Percentiles rank a stretch among this genome's conserved stretches.
Conservation (phyloP, 2,329 filamentous ascomycete genomes). For the Ophiostoma perfectum region DNA sequence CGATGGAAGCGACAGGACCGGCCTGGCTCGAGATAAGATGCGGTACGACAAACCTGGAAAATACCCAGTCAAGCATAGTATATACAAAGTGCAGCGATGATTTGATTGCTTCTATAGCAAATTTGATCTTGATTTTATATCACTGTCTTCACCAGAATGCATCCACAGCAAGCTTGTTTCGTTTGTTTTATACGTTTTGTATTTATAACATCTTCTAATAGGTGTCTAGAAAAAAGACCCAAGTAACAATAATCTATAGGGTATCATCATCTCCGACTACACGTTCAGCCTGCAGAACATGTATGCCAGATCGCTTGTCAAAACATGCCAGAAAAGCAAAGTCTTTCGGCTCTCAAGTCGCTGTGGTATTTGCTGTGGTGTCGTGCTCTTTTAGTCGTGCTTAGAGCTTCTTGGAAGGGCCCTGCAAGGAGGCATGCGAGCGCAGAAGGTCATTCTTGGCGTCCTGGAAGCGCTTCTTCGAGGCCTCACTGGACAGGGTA, state of each 20-base stretch:
- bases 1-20: background rate
- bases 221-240: too few relatives aligned
- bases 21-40: too few relatives aligned
- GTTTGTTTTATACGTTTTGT: too few relatives aligned
- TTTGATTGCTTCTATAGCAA: background rate
- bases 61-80: background rate
- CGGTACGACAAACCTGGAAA: too few relatives aligned
- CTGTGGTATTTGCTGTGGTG: background rate
- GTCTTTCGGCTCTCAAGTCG: background rate
- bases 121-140: background rate
- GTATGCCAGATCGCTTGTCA: too few relatives aligned
- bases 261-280: too few relatives aligned
- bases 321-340: too few relatives aligned
- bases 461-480: conserved; percentile 39
- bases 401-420: background rate
- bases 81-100: background rate
- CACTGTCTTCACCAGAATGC: background rate
- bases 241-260: too few relatives aligned
- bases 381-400: background rate
- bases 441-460: conserved; percentile 45
- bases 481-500: conserved; percentile 33
- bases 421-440: conserved; percentile 28
- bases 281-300: too few relatives aligned
- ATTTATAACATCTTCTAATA: too few relatives aligned
- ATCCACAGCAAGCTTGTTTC: too few relatives aligned